Evolutionary conservation across 345 rosid genomes (phyloP).

Genomic region (Raphanus raphanistrum): DNA sequence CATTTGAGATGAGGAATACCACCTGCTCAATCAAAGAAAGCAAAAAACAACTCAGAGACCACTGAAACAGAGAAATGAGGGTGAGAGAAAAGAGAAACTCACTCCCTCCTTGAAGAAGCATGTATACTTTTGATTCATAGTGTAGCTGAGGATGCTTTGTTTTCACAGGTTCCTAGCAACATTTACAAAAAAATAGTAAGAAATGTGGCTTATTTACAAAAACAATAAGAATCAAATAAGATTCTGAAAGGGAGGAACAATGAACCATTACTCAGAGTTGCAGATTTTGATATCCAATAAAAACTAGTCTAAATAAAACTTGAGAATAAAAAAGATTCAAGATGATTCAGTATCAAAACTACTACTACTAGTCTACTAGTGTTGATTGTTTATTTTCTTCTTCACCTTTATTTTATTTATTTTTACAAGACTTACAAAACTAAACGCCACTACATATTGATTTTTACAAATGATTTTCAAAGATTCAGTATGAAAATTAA

Average conservation of each 20-base stretch:
- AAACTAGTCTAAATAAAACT: neutral
- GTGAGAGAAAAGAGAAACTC: slow-evolving; percentile 27
- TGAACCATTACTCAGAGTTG: neutral
- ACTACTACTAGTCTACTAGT: neutral
- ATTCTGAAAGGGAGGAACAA: neutral
- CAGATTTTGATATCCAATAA: neutral
- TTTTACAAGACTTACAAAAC: neutral
- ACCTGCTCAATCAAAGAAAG: slow-evolving; percentile 33
- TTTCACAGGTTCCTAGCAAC: slow-evolving; percentile 69
- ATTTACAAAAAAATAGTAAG: neutral
- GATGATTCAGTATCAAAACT: neutral
- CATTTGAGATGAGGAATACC: slow-evolving; percentile 91
- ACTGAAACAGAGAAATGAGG: neutral
- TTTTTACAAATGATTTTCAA: neutral
- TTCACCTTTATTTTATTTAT: neutral
- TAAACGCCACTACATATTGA: neutral
- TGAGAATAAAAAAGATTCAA: neutral
- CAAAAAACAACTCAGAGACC: neutral
- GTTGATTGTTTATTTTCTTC: neutral
- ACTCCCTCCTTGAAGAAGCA: slow-evolving; percentile 91
- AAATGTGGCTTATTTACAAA: neutral
- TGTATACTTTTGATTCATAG: slow-evolving; percentile 74
- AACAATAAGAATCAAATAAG: neutral
- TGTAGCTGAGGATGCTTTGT: slow-evolving; percentile 86
- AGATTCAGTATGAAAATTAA: neutral